Evolutionary conservation across 345 rosid species (phyloP).

Genomic region (Salix suchowensis): DNA sequence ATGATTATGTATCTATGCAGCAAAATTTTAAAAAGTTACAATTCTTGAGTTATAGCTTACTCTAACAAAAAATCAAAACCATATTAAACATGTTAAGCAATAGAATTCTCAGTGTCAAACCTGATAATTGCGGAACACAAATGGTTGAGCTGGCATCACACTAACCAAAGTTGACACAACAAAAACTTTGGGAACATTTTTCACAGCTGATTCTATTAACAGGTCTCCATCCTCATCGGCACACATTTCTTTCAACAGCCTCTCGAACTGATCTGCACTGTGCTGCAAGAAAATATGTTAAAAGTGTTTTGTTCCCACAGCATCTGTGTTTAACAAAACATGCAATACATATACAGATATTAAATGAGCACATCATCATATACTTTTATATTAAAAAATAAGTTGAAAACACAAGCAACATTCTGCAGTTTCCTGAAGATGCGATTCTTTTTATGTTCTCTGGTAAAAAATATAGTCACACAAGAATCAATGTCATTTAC

Average conservation of each 20-base stretch:
- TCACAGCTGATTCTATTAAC: constrained; percentile 90
- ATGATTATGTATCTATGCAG: neutral
- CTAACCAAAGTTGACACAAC: constrained; percentile 91
- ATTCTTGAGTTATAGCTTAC: neutral
- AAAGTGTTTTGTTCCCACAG: constrained; percentile 1
- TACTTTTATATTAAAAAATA: neutral
- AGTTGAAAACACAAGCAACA: neutral
- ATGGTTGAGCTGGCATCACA: constrained; percentile 94
- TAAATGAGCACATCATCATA: neutral
- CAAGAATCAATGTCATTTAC: neutral
- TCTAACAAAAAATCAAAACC: neutral
- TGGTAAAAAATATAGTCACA: neutral
- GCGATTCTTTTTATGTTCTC: neutral
- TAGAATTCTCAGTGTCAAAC: constrained; percentile 28
- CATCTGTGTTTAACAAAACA: neutral
- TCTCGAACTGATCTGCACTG: constrained; percentile 96
- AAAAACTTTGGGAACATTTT: constrained; percentile 87
- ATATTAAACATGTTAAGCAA: neutral
- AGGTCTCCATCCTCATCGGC: constrained; percentile 93
- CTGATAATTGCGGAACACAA: constrained; percentile 95
- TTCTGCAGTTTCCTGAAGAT: neutral
- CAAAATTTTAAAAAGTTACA: neutral
- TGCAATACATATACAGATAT: neutral
- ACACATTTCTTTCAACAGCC: constrained; percentile 95
- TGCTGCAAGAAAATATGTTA: constrained; percentile 70